Base-by-base conservation (phyloP, 345 rosid species). In the Ceriops tagal region DNA sequence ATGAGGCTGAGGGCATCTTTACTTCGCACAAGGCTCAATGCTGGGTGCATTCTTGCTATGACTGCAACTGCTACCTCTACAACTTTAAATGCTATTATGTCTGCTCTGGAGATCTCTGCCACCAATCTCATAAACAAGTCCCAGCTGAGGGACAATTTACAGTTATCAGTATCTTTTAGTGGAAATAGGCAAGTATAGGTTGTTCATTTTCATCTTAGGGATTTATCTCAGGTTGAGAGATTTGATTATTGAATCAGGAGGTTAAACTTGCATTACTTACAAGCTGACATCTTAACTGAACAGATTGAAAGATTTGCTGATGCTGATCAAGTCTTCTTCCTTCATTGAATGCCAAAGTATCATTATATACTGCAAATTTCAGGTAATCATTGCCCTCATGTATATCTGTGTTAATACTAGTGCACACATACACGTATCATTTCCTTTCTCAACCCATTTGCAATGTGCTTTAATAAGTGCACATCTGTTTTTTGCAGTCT, bases 291-390 rank as follows among this genome's bases (percentile, higher is more conserved):
- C 59, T 56, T 24, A 30, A 71, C 66, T 60, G 76, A 24, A 67
- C 72, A 95, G 99, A 82, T 70, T 83, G 93, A 95, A 95, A 88
- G 96, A 89, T 79, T 79, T 95, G 64, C 79, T 95, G 77, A 59
- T 21, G 67, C 62, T 95, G 80, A 83, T 89, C 58, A 88, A 80
- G 78, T 89, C 97, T 71, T 76, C 82, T 75, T 92, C 87, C 47
- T 89, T 81, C 57, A 56, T n/a, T 39, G 87, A 92, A 78, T 85
- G 82, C 67, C 68, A 75, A 58, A 95, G 99, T 82, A 88, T 88
- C 76, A 95, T 93, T 69, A 73, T 92, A 27, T 93, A 93, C 84
- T 95, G 99, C 89, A 95, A 92, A 80, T 92, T 95, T 83, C 97
- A 95, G 96, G 99, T 92, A 73, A 62, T 51, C 46, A 35, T 26